Conservation (phyloP, 768 basidiomycete genomes). For the Neoboletus magnificus region DNA sequence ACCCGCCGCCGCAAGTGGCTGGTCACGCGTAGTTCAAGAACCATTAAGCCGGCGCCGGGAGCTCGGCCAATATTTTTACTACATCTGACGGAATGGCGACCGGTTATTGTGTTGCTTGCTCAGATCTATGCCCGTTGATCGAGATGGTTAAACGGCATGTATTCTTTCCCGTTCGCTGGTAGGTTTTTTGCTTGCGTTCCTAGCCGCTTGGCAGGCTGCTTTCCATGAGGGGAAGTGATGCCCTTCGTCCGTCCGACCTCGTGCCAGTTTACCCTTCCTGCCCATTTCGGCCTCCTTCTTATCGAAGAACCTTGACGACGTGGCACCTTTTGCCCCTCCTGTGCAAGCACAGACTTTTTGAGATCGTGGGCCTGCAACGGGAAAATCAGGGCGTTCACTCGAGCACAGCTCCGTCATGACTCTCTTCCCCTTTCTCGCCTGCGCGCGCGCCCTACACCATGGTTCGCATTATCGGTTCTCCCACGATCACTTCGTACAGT, state of each 20-base stretch:
- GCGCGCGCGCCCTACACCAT: slow-evolving; percentile 7
- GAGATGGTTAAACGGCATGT: slow-evolving; percentile 12
- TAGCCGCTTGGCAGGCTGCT: slow-evolving; percentile 12
- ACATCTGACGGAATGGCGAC: slow-evolving; percentile 3
- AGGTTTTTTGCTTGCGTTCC: slow-evolving; percentile 20
- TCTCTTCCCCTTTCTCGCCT: neutral
- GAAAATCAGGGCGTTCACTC: slow-evolving; percentile 28
- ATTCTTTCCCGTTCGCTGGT: slow-evolving; percentile 10
- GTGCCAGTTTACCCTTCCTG: slow-evolving; percentile 26
- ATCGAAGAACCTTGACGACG: slow-evolving; percentile 28
- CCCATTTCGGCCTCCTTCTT: slow-evolving; percentile 28
- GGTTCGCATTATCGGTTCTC: slow-evolving; percentile 18
- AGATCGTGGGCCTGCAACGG: slow-evolving; percentile 20
- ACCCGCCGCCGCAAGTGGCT: neutral
- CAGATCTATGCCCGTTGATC: slow-evolving; percentile 16
- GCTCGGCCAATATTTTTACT: slow-evolving; percentile 3
- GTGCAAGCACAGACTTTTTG: slow-evolving; percentile 15
- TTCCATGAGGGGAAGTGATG: slow-evolving; percentile 27
- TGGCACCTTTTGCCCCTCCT: slow-evolving; percentile 18
- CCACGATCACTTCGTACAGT: slow-evolving; percentile 34
- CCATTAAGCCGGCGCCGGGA: slow-evolving; percentile 1
- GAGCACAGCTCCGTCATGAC: slow-evolving; percentile 23
- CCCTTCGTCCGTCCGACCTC: slow-evolving; percentile 25
- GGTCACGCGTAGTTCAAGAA: slow-evolving; percentile 1
- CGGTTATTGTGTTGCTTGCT: slow-evolving; percentile 1